These are phyloP conservation scores for Seminavis robusta DNA, from an alignment of 108 stramenopile genomes.

Conservation along the genomic window DNA sequence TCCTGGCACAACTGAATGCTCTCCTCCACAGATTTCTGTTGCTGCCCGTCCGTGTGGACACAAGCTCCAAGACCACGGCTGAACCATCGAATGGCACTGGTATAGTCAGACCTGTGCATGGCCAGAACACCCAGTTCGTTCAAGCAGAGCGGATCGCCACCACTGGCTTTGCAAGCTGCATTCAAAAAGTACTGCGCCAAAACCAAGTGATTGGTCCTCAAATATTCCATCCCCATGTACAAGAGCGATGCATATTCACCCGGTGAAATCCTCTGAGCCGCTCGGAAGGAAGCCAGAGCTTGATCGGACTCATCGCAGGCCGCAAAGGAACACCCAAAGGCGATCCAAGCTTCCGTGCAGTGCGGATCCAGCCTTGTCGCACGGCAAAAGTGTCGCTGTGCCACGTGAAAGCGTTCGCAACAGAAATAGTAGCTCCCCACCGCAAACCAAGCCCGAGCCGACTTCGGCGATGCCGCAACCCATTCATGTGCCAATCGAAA, in stretches of 20 bases:
- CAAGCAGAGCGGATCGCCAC: constrained; percentile 77
- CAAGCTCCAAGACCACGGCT: constrained; percentile 45
- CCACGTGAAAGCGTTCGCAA: constrained; percentile 83
- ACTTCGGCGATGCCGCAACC: constrained; percentile 84
- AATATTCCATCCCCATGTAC: constrained; percentile 97
- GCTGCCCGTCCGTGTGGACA: not conserved
- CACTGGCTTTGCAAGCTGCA: constrained; percentile 61
- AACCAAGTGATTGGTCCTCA: constrained; percentile 92
- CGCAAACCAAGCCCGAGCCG: constrained; percentile 88
- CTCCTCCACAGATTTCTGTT: constrained; percentile 8
- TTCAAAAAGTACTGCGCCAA: constrained; percentile 88
- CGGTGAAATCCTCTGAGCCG: constrained; percentile 84
- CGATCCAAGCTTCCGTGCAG: constrained; percentile 91
- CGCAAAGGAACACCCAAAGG: constrained; percentile 91
- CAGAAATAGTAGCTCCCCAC: constrained; percentile 93
- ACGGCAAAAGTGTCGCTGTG: constrained; percentile 91
- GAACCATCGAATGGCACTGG: constrained; percentile 73
- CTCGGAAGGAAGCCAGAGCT: constrained; percentile 91
- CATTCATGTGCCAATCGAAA: constrained; percentile 92
- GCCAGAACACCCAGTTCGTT: constrained; percentile 94
- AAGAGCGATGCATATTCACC: constrained; percentile 81
- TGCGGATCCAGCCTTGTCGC: constrained; percentile 81
- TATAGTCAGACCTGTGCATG: constrained; percentile 49
- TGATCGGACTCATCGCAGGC: constrained; percentile 95
- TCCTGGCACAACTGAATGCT: constrained; percentile 55